Percentiles rank a stretch among this genome's conserved stretches.
Conservation (phyloP, 768 basidiomycete genomes). For the Auricularia heimuer region DNA sequence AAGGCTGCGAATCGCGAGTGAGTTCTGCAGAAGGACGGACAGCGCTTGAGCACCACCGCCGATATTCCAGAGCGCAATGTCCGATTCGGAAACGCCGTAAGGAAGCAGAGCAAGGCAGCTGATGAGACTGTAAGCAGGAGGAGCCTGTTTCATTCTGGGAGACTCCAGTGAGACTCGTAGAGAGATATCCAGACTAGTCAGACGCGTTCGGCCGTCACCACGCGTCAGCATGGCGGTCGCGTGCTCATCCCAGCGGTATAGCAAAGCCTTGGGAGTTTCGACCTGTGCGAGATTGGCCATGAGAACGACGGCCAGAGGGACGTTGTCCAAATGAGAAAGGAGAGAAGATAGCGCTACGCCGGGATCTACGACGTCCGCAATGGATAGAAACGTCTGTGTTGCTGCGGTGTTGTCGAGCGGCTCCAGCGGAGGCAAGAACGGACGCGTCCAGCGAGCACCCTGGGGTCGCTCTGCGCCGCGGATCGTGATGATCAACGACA, state of each 20-base stretch:
- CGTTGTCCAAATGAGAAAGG: not conserved
- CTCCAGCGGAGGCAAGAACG: not conserved
- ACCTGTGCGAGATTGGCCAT: not conserved
- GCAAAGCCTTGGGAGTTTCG: not conserved
- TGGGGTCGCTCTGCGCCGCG: not conserved
- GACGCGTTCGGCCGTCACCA: not conserved
- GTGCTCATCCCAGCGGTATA: not conserved
- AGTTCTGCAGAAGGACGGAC: not conserved
- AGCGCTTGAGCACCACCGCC: not conserved
- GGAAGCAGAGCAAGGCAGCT: not conserved
- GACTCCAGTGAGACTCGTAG: not conserved
- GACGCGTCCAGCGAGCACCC: not conserved
- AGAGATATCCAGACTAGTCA: not conserved
- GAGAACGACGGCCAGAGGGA: not conserved
- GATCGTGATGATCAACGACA: not conserved
- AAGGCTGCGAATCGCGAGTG: not conserved
- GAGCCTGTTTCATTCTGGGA: not conserved
- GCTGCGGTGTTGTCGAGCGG: not conserved
- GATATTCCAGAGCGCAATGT: conserved; percentile 7
- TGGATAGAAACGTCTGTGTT: not conserved
- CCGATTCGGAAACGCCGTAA: conserved; percentile 8
- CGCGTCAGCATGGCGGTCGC: not conserved
- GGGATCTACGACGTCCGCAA: not conserved
- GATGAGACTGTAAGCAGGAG: not conserved
- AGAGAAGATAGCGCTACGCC: not conserved